phyloP scores from a whole-genome alignment of 73 alveolate species.

The Paramecium caudatum region DNA sequence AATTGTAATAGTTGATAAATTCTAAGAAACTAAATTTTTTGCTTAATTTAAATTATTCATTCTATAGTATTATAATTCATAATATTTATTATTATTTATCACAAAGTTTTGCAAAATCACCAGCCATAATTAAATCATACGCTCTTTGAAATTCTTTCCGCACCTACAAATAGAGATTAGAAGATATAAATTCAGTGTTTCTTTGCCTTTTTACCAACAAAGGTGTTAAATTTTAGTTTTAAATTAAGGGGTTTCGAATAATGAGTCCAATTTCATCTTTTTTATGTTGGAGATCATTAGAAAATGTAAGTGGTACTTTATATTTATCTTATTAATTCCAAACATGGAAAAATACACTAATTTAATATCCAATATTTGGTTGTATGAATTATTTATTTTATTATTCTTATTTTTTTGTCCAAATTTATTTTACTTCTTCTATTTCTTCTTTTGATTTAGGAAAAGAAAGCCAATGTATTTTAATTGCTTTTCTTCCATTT shows the following conservation, averaged over 20 bases:
- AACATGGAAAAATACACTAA: conserved; percentile 16
- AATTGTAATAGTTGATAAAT: no score
- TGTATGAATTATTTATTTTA: background rate
- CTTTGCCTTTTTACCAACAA: background rate
- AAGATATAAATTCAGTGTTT: conserved; percentile 18
- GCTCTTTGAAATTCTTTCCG: conserved; percentile 62
- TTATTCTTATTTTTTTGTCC: conserved; percentile 9
- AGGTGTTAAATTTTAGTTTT: conserved; percentile 9
- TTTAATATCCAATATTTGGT: conserved; percentile 26
- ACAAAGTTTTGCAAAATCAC: conserved; percentile 21
- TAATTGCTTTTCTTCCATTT: conserved; percentile 35
- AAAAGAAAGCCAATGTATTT: conserved; percentile 2
- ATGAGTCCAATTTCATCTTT: conserved; percentile 17
- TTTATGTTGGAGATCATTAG: background rate
- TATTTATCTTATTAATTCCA: conserved; percentile 22
- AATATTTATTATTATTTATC: background rate
- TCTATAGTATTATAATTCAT: no score
- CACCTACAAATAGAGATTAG: background rate
- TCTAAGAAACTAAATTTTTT: no score
- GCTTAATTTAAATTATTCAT: no score
- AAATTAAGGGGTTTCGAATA: background rate
- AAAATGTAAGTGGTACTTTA: background rate
- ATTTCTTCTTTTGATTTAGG: conserved; percentile 44
- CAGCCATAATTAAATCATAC: background rate
- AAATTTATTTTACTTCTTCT: background rate